Base-by-base conservation (phyloP, 257 asterid genomes). In the Forsythia suspensa region DNA sequence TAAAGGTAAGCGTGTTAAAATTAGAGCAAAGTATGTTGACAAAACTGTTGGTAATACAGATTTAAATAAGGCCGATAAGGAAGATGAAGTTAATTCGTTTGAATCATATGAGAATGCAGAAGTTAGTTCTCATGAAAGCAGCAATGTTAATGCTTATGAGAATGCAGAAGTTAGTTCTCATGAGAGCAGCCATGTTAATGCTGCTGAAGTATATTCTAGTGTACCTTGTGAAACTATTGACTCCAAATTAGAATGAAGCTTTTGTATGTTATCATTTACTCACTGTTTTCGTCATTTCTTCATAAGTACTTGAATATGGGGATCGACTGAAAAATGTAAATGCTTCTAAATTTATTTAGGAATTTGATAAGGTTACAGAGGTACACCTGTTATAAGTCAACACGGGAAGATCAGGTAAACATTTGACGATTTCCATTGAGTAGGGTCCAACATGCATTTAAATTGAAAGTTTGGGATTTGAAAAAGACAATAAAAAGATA, bases 1-100 rank as follows among this genome's bases (percentile, higher is more conserved):
- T 34, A 92, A 90, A 83, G 98, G 98, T 59, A 93, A 87, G 89
- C 97, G 97, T 37, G 70, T 95, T 67, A 91, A 85, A 90, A 73
- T 95, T 71, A 88, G 88, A 84, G 79, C 85, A 15, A 83, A 90
- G 46, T 74, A 85, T 79, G 61, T 70, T 68, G 72, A 70, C 57
- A 74, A 71, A 79, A 59, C 80, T n/a, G 71, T 36, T 13, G 59
- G 51, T 41, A 79, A 36, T 42, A 24, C 65, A 34, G 80, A 61
- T 75, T 68, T 12, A 71, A 79, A 72, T 5, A 68, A 83, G 46
- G 65, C 83, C 5, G 81, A 83, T 40, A 43, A 59, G 72, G 86
- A 81, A 71, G 79, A 63, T 77, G 76, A 79, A 34, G 41, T 82
- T 39, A 78, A 73, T 73, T 83, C 83, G 74, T 9, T 20, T 46